A percentile compares a stretch with the other conserved stretches of the same genome.
Evolutionary conservation across 768 basidiomycete genomes (phyloP).

Genomic region (Saitozyma podzolica): DNA sequence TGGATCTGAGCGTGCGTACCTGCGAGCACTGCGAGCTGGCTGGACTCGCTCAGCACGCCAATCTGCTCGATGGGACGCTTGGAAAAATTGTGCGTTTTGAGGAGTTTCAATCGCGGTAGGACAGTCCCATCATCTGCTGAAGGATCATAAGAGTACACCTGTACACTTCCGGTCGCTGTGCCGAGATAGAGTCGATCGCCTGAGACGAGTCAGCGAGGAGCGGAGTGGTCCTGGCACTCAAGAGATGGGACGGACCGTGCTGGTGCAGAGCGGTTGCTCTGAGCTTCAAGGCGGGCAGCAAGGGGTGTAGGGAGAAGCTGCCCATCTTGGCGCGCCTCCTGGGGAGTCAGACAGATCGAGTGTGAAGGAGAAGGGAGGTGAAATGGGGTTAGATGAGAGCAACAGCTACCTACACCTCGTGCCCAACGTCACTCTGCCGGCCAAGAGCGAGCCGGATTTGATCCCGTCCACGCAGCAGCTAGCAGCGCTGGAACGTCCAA

Average conservation of each 20-base stretch:
- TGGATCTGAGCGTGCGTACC: conserved; percentile 58
- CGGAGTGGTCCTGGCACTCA: background rate
- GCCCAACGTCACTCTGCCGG: too few species aligned
- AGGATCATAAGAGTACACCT: conserved; percentile 38
- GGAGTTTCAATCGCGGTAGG: conserved; percentile 17
- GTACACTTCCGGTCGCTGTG: conserved; percentile 34
- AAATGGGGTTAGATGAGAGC: too few species aligned
- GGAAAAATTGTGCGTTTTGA: conserved; percentile 17
- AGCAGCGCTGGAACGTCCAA: too few species aligned
- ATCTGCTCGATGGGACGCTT: conserved; percentile 77
- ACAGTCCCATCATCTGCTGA: conserved; percentile 15
- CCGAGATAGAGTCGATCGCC: conserved; percentile 64
- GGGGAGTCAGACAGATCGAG: background rate
- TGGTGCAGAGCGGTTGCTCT: conserved; percentile 36
- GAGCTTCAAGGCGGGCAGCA: conserved; percentile 30
- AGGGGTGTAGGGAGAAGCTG: conserved; percentile 15
- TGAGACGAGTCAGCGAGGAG: conserved; percentile 38
- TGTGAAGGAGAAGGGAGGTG: background rate
- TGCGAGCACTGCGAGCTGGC: conserved; percentile 78
- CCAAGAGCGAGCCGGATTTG: too few species aligned
- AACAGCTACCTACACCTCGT: too few species aligned
- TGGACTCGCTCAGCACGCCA: conserved; percentile 78
- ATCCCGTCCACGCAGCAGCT: too few species aligned
- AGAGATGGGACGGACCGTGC: conserved; percentile 24
- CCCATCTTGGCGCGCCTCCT: background rate